These are phyloP conservation scores for Sisymbrium irio DNA, from an alignment of 345 rosid species.

Conservation along the genomic window DNA sequence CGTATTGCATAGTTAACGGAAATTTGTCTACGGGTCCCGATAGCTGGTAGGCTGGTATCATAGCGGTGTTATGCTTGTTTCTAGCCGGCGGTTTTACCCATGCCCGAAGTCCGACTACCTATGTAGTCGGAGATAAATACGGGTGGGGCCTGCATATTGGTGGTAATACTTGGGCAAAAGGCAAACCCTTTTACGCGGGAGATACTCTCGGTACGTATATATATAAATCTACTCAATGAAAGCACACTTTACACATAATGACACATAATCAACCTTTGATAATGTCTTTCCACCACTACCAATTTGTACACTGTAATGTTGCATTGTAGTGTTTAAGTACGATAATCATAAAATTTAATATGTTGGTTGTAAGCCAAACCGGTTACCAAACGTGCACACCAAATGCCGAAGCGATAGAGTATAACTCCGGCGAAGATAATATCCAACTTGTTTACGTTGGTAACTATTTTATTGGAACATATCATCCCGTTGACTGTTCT, in stretches of 20 bases:
- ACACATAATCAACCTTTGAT: neutral
- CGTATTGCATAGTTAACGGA: neutral
- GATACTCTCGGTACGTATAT: slow-evolving; percentile 2
- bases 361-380: neutral
- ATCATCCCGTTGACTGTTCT: neutral
- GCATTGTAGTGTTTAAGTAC: neutral
- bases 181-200: slow-evolving; percentile 16
- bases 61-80: neutral
- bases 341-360: neutral
- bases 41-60: neutral
- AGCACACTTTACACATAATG: neutral
- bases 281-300: neutral
- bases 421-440: neutral
- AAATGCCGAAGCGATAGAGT: neutral
- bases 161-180: neutral
- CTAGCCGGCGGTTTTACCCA: neutral
- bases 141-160: neutral
- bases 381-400: slow-evolving; percentile 15
- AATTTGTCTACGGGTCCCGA: neutral
- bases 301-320: neutral
- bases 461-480: slow-evolving; percentile 3
- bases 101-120: neutral
- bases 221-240: neutral
- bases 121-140: neutral
- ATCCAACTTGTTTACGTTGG: neutral